These are phyloP conservation scores for Xylariaceae sp. DNA, from an alignment of 2,329 filamentous ascomycete species.

Conservation along the genomic window DNA sequence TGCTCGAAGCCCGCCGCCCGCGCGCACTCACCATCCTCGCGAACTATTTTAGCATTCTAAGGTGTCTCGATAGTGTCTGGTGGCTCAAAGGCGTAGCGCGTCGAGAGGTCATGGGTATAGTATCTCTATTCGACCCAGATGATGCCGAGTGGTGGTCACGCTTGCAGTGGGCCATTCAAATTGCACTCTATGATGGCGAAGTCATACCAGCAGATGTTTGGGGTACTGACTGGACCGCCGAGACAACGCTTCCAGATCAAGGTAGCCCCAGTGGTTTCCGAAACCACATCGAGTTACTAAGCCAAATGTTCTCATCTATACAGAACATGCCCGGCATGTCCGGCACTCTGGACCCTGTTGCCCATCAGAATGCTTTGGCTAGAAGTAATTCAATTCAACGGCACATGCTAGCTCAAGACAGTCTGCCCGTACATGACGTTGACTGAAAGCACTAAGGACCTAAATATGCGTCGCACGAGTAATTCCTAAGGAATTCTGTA, in stretches of 20 bases:
- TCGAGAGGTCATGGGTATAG: constrained; percentile 66
- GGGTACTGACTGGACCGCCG: constrained; percentile 55
- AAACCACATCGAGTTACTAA: constrained; percentile 51
- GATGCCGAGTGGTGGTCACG: constrained; percentile 62
- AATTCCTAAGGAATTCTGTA: background rate
- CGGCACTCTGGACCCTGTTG: constrained; percentile 17
- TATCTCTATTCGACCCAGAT: constrained; percentile 60
- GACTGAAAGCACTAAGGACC: constrained; percentile 10
- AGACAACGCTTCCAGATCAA: constrained; percentile 42
- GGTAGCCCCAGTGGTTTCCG: constrained; percentile 39
- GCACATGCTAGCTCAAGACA: constrained; percentile 7
- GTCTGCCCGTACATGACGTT: constrained; percentile 8
- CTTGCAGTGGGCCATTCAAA: constrained; percentile 62
- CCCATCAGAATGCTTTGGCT: constrained; percentile 12
- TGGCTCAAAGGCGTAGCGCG: constrained; percentile 70
- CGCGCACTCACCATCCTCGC: constrained; percentile 66
- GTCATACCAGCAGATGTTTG: constrained; percentile 60
- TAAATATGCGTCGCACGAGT: background rate
- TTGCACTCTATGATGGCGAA: constrained; percentile 58
- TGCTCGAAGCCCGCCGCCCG: constrained; percentile 60
- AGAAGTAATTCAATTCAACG: constrained; percentile 7
- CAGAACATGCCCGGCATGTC: constrained; percentile 35
- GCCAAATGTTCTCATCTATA: constrained; percentile 41
- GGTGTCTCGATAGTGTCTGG: constrained; percentile 65
- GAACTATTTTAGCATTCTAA: constrained; percentile 68